Evolutionary conservation across 225 moss, liverwort and hornwort genomes (phyloP), one percentile per base, ranked within the genome.

Genomic region (Asterella californica): DNA sequence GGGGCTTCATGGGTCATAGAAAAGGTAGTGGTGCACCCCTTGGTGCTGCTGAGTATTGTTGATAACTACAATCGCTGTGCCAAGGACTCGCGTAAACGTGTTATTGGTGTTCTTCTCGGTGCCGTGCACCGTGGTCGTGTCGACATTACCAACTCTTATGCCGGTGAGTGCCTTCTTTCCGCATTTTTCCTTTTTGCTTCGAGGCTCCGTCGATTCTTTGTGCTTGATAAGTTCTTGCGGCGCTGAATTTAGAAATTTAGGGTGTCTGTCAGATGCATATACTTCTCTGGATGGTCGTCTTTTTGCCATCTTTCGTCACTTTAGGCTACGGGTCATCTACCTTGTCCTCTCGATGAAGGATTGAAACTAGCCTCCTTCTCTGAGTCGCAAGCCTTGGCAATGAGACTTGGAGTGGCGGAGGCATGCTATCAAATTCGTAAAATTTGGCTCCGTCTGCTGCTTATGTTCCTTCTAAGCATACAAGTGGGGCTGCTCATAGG

Each of bases 81-180:
- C n/a, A 94, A 93, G 85, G 97, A 92, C 79, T 92, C 94, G 34
- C 86, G 90, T 83, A 97, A 97, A 86, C 94, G 97, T 45, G 97
- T 97, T 38, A 84, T 97, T 76, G 97, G 97, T 15, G 97, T 97
- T 36, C 88, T 97, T 50, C 90, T 97, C 11, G 97, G 91, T 19
- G 86, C 89, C 22, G 89, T 89, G 10, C 94, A 94, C 88, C 94
- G 94, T 18, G 97, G 97, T 45, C 93, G 97, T 59, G 94, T 97
- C 55, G 97, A 97, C 79, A 94, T 97, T 81, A 97, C 97, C 70
- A 97, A 97, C 92, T 94, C 94, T 80, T 97, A 97, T 64, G 97
- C 97, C 79, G 97, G 97, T 94, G 25, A 59, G 84, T 67, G 47
- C 50, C 55, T 64, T 64, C 7, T 42, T 42, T 42, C 42, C 42